A percentile compares a stretch with the other conserved stretches of the same genome.
Conservation (phyloP, 176 grass and related monocot species). For the Zea luxurians region DNA sequence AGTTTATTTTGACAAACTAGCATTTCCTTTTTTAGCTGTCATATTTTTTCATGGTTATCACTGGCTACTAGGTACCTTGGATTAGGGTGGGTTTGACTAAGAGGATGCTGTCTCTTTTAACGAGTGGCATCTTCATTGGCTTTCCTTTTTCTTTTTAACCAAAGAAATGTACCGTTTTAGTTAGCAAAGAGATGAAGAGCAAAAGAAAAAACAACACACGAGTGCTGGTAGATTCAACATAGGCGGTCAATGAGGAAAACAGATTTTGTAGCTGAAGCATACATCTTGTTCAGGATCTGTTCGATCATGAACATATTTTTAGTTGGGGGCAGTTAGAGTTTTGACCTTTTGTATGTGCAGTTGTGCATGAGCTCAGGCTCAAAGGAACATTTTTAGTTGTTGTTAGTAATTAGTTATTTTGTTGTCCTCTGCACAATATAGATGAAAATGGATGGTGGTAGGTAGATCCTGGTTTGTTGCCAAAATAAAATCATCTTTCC, state of each 20-base stretch:
- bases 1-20: constrained; percentile 8
- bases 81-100: neutral
- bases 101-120: neutral
- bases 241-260: neutral
- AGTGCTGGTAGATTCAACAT: neutral
- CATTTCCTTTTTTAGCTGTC: constrained; percentile 1
- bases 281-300: neutral
- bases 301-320: neutral
- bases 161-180: neutral
- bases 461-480: neutral
- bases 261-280: neutral
- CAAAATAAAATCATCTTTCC: neutral
- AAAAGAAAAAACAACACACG: neutral
- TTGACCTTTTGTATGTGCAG: neutral
- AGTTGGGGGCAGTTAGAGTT: neutral
- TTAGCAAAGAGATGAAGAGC: neutral
- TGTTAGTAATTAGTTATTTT: constrained; percentile 4
- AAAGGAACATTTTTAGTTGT: neutral
- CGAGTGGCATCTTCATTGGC: neutral
- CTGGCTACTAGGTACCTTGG: neutral
- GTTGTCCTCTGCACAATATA: neutral
- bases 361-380: neutral
- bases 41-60: neutral
- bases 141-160: neutral
- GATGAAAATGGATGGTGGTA: neutral